A percentile compares a stretch with the other conserved stretches of the same genome.
These are phyloP conservation scores for Xylaria cubensis DNA, from an alignment of 495 filamentous ascomycete genomes.

Conservation along the genomic window DNA sequence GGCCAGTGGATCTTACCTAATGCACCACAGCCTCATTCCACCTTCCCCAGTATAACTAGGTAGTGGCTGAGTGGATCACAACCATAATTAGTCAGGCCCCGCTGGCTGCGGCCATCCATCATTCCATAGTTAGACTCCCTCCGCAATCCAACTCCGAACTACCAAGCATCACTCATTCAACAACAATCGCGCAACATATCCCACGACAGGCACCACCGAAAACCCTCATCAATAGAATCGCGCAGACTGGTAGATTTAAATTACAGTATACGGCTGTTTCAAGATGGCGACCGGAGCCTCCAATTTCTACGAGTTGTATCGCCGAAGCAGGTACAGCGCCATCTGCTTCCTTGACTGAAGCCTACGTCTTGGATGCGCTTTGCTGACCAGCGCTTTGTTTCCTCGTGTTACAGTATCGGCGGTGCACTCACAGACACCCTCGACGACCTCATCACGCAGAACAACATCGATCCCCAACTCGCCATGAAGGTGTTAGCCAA, in stretches of 20 bases:
- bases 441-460: conserved; percentile 90
- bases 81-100: conserved; percentile 16
- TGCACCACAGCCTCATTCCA: conserved; percentile 13
- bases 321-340: conserved; percentile 83
- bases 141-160: not conserved
- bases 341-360: conserved; percentile 4
- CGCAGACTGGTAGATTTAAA: not conserved
- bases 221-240: not conserved
- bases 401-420: conserved; percentile 71
- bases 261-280: not conserved
- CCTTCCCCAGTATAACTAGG: not conserved
- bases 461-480: conserved; percentile 94
- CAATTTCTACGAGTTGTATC: conserved; percentile 94
- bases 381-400: conserved; percentile 35
- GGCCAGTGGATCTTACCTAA: too few species aligned
- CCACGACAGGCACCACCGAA: not conserved
- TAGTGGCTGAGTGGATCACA: too few species aligned
- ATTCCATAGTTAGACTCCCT: conserved; percentile 2
- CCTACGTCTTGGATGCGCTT: conserved; percentile 7
- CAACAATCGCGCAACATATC: conserved; percentile 20
- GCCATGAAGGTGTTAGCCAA: conserved; percentile 96
- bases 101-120: not conserved
- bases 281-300: conserved; percentile 43
- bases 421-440: conserved; percentile 92
- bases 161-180: conserved; percentile 23